A percentile compares a stretch with the other conserved stretches of the same genome.
Conservation (phyloP, 163 green algal genomes). For the Botryococcus braunii region DNA sequence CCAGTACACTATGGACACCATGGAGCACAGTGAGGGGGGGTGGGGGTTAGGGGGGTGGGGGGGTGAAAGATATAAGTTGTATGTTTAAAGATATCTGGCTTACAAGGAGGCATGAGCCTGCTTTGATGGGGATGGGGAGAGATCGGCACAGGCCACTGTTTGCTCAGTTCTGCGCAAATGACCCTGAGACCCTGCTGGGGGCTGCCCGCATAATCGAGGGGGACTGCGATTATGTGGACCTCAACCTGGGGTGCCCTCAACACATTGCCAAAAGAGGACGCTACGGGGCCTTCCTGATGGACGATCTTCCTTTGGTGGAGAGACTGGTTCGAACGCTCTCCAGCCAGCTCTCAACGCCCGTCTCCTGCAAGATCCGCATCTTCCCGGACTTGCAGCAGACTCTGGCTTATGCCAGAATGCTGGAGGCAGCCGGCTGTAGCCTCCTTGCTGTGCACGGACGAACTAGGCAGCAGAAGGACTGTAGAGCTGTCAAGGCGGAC, state of each 20-base stretch:
- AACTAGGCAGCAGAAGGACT: constrained; percentile 86
- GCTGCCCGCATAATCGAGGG: constrained; percentile 58
- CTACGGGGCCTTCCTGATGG: constrained; percentile 89
- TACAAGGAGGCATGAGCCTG: neutral
- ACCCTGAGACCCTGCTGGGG: constrained; percentile 62
- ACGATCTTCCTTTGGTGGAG: constrained; percentile 76
- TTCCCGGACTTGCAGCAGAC: constrained; percentile 78
- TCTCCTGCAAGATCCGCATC: constrained; percentile 94
- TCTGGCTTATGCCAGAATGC: constrained; percentile 82
- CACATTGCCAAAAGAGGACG: constrained; percentile 63
- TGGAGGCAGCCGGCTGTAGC: constrained; percentile 76
- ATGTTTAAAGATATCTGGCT: neutral
- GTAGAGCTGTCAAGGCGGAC: constrained; percentile 48
- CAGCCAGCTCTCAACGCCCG: constrained; percentile 49
- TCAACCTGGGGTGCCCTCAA: constrained; percentile 96
- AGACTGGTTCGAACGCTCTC: constrained; percentile 40
- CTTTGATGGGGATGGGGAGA: neutral
- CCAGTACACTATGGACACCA: neutral
- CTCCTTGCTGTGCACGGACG: constrained; percentile 92
- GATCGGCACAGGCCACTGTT: constrained; percentile 65
- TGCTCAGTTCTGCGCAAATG: constrained; percentile 97
- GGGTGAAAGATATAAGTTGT: too few species aligned
- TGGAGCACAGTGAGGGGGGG: neutral
- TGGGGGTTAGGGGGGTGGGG: too few species aligned
- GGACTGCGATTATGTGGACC: constrained; percentile 81